Conservation (phyloP, 2,329 filamentous ascomycete genomes). For the Aspergillus udagawae region DNA sequence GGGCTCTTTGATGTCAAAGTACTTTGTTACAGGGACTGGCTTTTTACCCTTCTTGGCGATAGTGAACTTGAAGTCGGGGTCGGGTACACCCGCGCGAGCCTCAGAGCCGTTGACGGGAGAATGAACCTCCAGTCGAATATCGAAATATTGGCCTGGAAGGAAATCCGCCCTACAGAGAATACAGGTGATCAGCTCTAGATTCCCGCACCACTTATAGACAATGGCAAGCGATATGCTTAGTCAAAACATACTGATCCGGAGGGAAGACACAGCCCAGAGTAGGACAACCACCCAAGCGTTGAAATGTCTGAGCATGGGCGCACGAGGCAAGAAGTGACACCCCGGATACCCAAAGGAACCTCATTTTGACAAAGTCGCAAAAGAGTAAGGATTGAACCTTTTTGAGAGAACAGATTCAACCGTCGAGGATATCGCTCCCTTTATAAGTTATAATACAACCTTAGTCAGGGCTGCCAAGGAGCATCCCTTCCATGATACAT, state of each 20-base stretch:
- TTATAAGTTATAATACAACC: not conserved
- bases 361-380: slow-evolving; percentile 16
- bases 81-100: slow-evolving; percentile 64
- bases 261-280: slow-evolving; percentile 55
- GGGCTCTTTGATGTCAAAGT: slow-evolving; percentile 68
- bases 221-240: not conserved
- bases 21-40: slow-evolving; percentile 56
- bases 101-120: slow-evolving; percentile 78
- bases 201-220: not conserved
- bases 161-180: slow-evolving; percentile 62
- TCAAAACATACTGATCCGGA: slow-evolving; percentile 50
- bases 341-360: slow-evolving; percentile 17
- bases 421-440: not conserved
- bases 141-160: slow-evolving; percentile 77
- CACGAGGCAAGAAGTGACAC: slow-evolving; percentile 23
- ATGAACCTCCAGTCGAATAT: slow-evolving; percentile 78
- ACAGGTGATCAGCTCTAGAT: not conserved
- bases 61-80: slow-evolving; percentile 70
- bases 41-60: slow-evolving; percentile 61
- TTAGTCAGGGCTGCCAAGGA: not conserved
- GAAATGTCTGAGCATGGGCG: slow-evolving; percentile 50
- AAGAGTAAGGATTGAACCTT: not conserved
- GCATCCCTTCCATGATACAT: not conserved
- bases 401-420: not conserved
- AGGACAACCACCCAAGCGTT: slow-evolving; percentile 53